Conservation (phyloP, 352 stramenopile species). For the Phytophthora pisi region DNA sequence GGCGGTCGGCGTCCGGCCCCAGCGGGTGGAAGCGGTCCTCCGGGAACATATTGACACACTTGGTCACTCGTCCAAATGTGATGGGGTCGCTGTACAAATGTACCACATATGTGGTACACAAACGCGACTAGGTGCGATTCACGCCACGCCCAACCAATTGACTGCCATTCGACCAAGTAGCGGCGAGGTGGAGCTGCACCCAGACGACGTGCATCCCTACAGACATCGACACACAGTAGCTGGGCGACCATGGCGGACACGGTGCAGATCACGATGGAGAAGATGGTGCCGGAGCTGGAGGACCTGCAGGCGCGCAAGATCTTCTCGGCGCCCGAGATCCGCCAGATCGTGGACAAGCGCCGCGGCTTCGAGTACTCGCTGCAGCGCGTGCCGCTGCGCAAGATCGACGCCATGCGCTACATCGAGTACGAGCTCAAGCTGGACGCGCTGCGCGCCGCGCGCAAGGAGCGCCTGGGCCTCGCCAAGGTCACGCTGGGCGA, state of each 20-base stretch:
- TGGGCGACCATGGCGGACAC: constrained; percentile 86
- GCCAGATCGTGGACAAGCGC: constrained; percentile 89
- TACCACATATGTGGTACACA: constrained; percentile 5
- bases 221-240: neutral
- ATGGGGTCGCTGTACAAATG: neutral
- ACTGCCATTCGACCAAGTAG: constrained; percentile 8
- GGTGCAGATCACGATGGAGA: constrained; percentile 93
- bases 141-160: constrained; percentile 32
- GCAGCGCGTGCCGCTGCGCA: constrained; percentile 85
- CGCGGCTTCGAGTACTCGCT: constrained; percentile 94
- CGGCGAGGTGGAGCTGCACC: neutral
- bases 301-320: constrained; percentile 89
- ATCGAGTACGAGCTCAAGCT: constrained; percentile 94
- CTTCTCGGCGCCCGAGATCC: constrained; percentile 89
- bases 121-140: constrained; percentile 29
- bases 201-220: no score
- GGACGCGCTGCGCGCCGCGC: constrained; percentile 84
- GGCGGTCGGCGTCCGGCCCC: constrained; percentile 66
- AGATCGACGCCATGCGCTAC: constrained; percentile 93
- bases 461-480: constrained; percentile 77
- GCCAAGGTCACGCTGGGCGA: constrained; percentile 79
- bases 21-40: constrained; percentile 85
- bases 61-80: constrained; percentile 2
- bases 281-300: constrained; percentile 95
- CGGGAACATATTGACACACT: constrained; percentile 52